Conservation (phyloP, 2,329 filamentous ascomycete genomes). For the Aspergillus quadricinctus region DNA sequence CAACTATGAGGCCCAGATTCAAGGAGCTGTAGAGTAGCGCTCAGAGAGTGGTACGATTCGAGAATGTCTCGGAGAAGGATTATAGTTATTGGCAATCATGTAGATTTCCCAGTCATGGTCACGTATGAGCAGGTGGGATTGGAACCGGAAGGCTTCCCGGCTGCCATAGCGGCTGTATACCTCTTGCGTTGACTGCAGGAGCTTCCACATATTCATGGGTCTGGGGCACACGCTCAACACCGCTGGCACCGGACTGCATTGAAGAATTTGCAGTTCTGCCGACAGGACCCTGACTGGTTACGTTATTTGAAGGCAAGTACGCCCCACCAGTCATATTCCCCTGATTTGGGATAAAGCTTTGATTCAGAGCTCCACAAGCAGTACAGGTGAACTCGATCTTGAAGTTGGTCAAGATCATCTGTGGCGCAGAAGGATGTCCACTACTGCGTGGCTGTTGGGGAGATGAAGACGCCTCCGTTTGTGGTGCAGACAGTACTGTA, state of each 20-base stretch:
- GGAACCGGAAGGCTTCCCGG: slow-evolving; percentile 24
- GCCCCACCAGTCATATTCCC: slow-evolving; percentile 29
- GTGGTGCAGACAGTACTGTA: slow-evolving; percentile 15
- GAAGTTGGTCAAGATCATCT: slow-evolving; percentile 33
- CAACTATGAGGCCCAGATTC: not conserved
- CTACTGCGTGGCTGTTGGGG: slow-evolving; percentile 19
- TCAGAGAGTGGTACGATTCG: not conserved
- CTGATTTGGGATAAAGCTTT: slow-evolving; percentile 37
- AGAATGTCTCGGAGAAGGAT: not conserved
- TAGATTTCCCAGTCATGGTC: slow-evolving; percentile 2
- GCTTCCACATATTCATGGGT: slow-evolving; percentile 19
- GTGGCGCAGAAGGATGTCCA: slow-evolving; percentile 24
- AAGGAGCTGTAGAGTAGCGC: not conserved
- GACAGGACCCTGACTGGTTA: slow-evolving; percentile 15
- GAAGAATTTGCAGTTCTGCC: slow-evolving; percentile 16
- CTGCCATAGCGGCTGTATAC: slow-evolving; percentile 27
- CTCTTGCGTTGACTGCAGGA: slow-evolving; percentile 19
- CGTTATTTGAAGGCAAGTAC: slow-evolving; percentile 24
- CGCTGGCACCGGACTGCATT: slow-evolving; percentile 13
- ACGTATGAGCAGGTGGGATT: slow-evolving; percentile 21
- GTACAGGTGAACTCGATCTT: slow-evolving; percentile 40
- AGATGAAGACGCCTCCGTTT: slow-evolving; percentile 19
- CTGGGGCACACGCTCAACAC: slow-evolving; percentile 15
- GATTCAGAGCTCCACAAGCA: slow-evolving; percentile 35
- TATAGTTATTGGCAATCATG: not conserved